A percentile compares a stretch with the other conserved stretches of the same genome.
phyloP scores from a whole-genome alignment of 192 early-diverging fungal genomes.

The Podila epicladia region DNA sequence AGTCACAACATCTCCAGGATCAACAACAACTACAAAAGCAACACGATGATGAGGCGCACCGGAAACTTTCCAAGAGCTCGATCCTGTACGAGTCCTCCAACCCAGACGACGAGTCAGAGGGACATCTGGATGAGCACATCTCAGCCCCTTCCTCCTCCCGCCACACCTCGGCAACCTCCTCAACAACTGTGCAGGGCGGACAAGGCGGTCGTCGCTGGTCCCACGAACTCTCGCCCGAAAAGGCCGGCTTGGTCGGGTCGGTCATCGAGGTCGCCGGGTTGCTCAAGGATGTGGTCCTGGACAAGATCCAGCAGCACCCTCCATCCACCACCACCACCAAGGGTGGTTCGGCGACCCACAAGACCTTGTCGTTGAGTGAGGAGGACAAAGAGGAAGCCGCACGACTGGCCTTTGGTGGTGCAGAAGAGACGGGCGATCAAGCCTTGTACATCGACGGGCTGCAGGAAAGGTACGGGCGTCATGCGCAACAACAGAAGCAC shows the following conservation, averaged over 20 bases:
- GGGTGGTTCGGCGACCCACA: background rate
- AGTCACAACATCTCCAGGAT: background rate
- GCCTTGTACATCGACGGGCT: slow-evolving; percentile 29
- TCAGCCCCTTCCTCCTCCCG: no score
- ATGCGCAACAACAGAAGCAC: background rate
- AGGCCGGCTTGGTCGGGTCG: slow-evolving; percentile 32
- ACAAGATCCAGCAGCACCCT: slow-evolving; percentile 35
- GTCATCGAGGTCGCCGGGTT: slow-evolving; percentile 25
- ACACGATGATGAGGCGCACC: slow-evolving; percentile 5
- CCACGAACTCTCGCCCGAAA: slow-evolving; percentile 46
- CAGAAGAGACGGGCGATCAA: slow-evolving; percentile 42
- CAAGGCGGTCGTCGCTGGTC: slow-evolving; percentile 43
- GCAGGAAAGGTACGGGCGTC: background rate
- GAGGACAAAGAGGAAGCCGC: slow-evolving; percentile 32
- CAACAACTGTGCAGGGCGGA: slow-evolving; percentile 30
- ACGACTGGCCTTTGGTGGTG: slow-evolving; percentile 33
- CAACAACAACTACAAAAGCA: background rate
- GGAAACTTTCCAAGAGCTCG: slow-evolving; percentile 27
- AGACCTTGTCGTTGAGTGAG: background rate
- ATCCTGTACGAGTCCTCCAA: slow-evolving; percentile 46
- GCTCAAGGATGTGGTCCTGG: slow-evolving; percentile 40
- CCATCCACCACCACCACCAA: background rate
- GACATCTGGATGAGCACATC: background rate
- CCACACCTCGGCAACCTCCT: background rate
- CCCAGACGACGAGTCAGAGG: slow-evolving; percentile 1